Conservation (phyloP, 2,329 filamentous ascomycete species). For the Neurospora sp. region DNA sequence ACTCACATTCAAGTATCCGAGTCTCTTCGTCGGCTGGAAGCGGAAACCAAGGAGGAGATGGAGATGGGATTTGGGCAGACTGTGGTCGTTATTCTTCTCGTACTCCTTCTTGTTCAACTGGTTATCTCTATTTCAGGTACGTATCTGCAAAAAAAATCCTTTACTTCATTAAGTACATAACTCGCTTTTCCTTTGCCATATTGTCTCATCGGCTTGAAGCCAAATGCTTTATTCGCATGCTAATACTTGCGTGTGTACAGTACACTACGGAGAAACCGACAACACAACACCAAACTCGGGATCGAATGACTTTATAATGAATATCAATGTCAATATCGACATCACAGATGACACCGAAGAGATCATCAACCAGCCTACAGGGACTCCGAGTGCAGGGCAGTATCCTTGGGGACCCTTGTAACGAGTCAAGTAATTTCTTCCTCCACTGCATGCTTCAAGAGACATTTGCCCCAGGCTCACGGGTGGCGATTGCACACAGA, state of each 20-base stretch:
- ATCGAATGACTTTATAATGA: background rate
- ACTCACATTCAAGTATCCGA: background rate
- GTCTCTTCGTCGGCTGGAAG: background rate
- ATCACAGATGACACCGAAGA: background rate
- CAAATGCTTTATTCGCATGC: background rate
- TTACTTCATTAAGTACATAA: no score
- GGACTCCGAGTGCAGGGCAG: background rate
- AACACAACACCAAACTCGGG: background rate
- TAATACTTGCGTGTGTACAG: background rate
- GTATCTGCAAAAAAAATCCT: background rate
- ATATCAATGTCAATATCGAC: background rate
- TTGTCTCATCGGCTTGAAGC: no score
- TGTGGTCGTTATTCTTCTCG: background rate
- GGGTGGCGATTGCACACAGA: no score
- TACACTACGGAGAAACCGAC: background rate
- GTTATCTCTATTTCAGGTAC: background rate
- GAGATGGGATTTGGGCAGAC: background rate
- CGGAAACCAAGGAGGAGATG: background rate
- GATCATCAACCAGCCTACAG: background rate
- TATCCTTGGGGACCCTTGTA: background rate
- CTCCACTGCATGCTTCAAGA: no score
- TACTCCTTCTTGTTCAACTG: background rate
- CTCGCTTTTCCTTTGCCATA: no score
- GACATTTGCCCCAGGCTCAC: no score
- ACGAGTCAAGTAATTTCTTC: no score